These are phyloP conservation scores for Pyrenopolyporus hunteri DNA, from an alignment of 495 filamentous ascomycete genomes.

Conservation along the genomic window DNA sequence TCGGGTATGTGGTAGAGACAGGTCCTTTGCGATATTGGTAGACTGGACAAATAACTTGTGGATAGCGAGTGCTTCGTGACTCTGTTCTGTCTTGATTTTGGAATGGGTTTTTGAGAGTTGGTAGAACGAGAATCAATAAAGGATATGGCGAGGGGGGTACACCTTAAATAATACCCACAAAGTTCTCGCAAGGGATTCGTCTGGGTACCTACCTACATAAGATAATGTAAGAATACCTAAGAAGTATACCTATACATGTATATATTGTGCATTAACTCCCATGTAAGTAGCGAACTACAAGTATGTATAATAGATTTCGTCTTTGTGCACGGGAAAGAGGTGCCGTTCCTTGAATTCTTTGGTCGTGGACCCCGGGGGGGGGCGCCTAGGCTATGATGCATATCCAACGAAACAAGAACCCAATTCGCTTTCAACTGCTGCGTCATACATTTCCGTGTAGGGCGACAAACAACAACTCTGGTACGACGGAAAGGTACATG, in stretches of 20 bases:
- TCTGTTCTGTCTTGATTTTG: not conserved
- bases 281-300: not conserved
- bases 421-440: slow-evolving; percentile 27
- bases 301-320: not conserved
- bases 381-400: slow-evolving; percentile 40
- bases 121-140: not conserved
- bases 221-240: not conserved
- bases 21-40: not conserved
- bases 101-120: not conserved
- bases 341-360: slow-evolving; percentile 36
- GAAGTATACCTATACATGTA: no score
- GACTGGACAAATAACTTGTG: not conserved
- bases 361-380: slow-evolving; percentile 19
- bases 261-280: no score
- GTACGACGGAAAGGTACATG: slow-evolving; percentile 1
- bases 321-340: slow-evolving; percentile 26
- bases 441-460: slow-evolving; percentile 33
- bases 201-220: slow-evolving; percentile 17
- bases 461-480: not conserved
- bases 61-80: not conserved
- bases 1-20: not conserved
- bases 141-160: slow-evolving; percentile 12
- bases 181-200: slow-evolving; percentile 9
- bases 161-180: slow-evolving; percentile 33
- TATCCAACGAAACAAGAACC: slow-evolving; percentile 36